Conservation (phyloP, 805 yeast species). For the Geotrichum ghanense region DNA sequence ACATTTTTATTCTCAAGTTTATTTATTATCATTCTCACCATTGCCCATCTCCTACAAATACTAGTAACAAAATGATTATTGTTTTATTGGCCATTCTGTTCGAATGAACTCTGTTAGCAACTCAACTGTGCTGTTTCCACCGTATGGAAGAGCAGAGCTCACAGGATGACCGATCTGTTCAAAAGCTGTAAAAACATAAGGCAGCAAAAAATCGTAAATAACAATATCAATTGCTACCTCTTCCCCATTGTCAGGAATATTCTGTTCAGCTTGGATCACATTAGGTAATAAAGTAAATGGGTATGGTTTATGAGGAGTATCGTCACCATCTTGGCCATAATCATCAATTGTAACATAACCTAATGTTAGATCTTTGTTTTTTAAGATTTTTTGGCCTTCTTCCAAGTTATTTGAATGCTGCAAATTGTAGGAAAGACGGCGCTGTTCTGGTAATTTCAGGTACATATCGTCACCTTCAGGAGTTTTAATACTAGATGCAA, state of each 20-base stretch:
- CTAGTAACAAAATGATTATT: too few species aligned
- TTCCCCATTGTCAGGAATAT: constrained; percentile 19
- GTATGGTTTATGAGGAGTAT: constrained; percentile 51
- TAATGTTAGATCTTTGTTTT: constrained; percentile 2
- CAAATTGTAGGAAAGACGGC: not conserved
- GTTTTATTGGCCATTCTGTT: not conserved
- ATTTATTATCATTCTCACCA: too few species aligned
- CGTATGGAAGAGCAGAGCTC: constrained; percentile 11
- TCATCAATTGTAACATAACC: constrained; percentile 85
- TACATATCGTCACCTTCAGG: constrained; percentile 8
- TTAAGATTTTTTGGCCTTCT: constrained; percentile 2
- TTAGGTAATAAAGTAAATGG: constrained; percentile 59
- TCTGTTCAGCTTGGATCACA: constrained; percentile 46
- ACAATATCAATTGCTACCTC: constrained; percentile 49
- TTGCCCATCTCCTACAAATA: too few species aligned
- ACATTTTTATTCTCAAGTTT: too few species aligned
- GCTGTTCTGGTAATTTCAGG: constrained; percentile 12
- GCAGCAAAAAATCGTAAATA: constrained; percentile 65
- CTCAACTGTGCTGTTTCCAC: constrained; percentile 21
- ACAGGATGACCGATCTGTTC: constrained; percentile 19
- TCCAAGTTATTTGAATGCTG: constrained; percentile 21
- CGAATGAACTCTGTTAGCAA: constrained; percentile 21
- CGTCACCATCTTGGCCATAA: constrained; percentile 80
- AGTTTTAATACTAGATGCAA: constrained; percentile 16
- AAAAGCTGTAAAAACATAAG: constrained; percentile 37